Percentiles rank a stretch among this genome's conserved stretches.
phyloP scores from a whole-genome alignment of 768 basidiomycete genomes.

The Hericium coralloides region DNA sequence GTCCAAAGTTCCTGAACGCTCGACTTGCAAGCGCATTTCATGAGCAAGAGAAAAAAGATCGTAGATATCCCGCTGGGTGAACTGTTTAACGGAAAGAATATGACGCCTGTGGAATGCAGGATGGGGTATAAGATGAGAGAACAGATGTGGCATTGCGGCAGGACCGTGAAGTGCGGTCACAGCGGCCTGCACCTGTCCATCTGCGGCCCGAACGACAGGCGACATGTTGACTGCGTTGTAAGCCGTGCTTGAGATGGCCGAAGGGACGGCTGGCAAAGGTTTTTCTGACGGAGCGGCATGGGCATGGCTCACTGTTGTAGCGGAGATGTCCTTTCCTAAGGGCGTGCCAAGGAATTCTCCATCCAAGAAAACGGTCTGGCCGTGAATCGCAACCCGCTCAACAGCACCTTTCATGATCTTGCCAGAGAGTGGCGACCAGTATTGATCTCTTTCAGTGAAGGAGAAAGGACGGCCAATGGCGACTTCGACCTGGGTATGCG shows the following conservation, averaged over 20 bases:
- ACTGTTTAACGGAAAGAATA: conserved; percentile 91
- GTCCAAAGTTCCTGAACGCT: conserved; percentile 81
- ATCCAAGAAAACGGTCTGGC: conserved; percentile 84
- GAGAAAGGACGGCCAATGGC: conserved; percentile 68
- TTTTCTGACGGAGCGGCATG: neutral
- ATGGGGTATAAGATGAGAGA: conserved; percentile 50
- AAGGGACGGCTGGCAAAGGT: neutral
- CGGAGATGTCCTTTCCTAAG: conserved; percentile 67
- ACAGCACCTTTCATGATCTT: conserved; percentile 60
- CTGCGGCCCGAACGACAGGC: conserved; percentile 1
- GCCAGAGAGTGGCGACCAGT: conserved; percentile 82
- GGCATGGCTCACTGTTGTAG: conserved; percentile 24
- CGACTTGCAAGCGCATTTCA: conserved; percentile 95
- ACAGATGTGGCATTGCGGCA: conserved; percentile 25
- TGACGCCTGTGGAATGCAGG: conserved; percentile 90
- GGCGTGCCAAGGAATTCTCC: conserved; percentile 56
- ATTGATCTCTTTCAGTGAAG: conserved; percentile 39
- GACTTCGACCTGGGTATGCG: conserved; percentile 85
- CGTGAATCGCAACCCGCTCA: conserved; percentile 87
- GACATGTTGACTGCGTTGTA: neutral
- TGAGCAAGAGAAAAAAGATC: conserved; percentile 91
- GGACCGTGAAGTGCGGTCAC: conserved; percentile 22
- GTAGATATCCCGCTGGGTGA: conserved; percentile 81
- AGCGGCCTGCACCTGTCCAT: neutral
- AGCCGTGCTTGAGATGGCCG: neutral